Base-by-base conservation (phyloP, 2,329 filamentous ascomycete species). In the Apiospora marii region DNA sequence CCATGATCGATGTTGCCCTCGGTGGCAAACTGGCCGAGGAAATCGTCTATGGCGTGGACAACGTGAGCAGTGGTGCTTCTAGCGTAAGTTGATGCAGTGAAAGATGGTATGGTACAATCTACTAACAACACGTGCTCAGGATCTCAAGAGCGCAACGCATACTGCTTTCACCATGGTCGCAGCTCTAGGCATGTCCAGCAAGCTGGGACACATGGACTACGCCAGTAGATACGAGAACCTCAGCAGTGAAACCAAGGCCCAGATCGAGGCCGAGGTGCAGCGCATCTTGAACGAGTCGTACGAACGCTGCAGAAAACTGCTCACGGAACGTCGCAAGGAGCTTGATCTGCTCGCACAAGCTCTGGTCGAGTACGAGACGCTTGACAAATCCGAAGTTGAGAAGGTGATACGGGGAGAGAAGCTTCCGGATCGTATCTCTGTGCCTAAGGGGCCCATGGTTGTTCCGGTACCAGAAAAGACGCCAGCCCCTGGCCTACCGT, bases 1-100 rank as follows among this genome's bases (percentile, higher is more conserved):
- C 94, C 46, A 87, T 91, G 70, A 94, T 98, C 73, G 94, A 95
- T 78, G 90, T 95, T 34, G 89, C 89, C 49, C 92, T 98, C 85
- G 95, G 94, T 76, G 95, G 95, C 71, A 96, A 96, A 82, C 93
- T 95, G 76, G 95, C 93, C 0, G 95, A 98, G 81, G 95, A 98
- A 84, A 90, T 99, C 76, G 91, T 96, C 70, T 99, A 95, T 79
- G 96, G 96, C 41, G 86, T 92, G n/a, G 94, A 98, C 76, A 93
- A 94, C 76, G 95, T 98, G 53, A 97, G 95, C 0, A 96, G 93
- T 76, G 96, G 96, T 75, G 95, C 95, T 72, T 93, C 93, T 70
- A 89, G 89, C 71, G 93, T 94, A 88, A 83, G 91, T 86, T 48
- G 22, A 24, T 67, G 70, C 71, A 53, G 46, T 8, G 37, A 30